Percentiles rank a stretch among this genome's conserved stretches.
phyloP scores from a whole-genome alignment of 202 grass and related monocot species.

The Dendrocalamus latiflorus region DNA sequence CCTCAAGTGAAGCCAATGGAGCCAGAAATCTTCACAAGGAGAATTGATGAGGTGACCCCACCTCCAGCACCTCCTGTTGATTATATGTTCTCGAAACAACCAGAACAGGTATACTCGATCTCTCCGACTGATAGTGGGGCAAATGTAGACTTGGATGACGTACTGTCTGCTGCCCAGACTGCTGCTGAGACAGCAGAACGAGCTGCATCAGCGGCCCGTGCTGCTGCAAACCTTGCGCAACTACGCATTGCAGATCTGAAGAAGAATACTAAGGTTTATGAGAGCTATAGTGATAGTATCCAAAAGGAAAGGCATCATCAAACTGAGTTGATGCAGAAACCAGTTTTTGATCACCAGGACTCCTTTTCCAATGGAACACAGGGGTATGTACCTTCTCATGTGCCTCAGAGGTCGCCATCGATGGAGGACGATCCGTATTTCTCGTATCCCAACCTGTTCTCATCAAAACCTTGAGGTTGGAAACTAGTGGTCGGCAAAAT shows the following conservation, averaged over 20 bases:
- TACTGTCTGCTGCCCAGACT: slow-evolving; percentile 58
- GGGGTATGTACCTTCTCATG: slow-evolving; percentile 37
- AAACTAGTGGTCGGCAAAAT: background rate
- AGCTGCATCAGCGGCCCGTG: slow-evolving; percentile 70
- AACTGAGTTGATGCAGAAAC: slow-evolving; percentile 23
- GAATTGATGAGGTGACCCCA: slow-evolving; percentile 36
- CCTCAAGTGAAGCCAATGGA: slow-evolving; percentile 29
- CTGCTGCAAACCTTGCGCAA: slow-evolving; percentile 74
- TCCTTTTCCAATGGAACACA: slow-evolving; percentile 47
- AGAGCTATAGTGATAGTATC: slow-evolving; percentile 8
- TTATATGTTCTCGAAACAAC: slow-evolving; percentile 32
- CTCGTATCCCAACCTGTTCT: slow-evolving; percentile 90
- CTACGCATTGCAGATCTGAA: slow-evolving; percentile 64
- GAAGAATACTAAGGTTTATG: slow-evolving; percentile 30
- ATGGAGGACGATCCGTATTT: slow-evolving; percentile 81
- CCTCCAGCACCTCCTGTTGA: slow-evolving; percentile 16
- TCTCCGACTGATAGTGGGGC: slow-evolving; percentile 3
- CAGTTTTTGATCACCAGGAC: slow-evolving; percentile 59
- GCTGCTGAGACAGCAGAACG: slow-evolving; percentile 75
- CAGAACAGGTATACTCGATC: slow-evolving; percentile 8
- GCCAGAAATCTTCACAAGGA: slow-evolving; percentile 27
- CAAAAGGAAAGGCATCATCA: slow-evolving; percentile 36
- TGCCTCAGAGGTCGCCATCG: slow-evolving; percentile 53
- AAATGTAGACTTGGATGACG: slow-evolving; percentile 63
- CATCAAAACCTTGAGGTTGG: slow-evolving; percentile 38